phyloP scores from a whole-genome alignment of 441 rosid species.

The Adansonia rubrostipa region DNA sequence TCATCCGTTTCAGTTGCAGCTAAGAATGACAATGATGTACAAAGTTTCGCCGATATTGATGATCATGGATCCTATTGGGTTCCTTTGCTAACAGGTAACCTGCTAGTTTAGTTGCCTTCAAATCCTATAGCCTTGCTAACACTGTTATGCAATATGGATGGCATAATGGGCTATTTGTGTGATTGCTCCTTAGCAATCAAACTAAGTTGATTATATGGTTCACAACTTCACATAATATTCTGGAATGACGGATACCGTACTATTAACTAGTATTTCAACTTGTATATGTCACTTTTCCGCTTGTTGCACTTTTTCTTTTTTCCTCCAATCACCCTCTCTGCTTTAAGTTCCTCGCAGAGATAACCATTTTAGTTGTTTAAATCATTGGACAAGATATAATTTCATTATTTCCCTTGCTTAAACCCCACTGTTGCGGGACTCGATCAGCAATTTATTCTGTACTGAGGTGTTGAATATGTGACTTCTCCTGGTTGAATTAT shows the following conservation, averaged over 20 bases:
- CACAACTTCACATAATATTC: neutral
- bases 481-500: neutral
- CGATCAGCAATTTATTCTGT: too few relatives aligned
- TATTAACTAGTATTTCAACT: neutral
- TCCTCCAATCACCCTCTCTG: neutral
- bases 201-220: neutral
- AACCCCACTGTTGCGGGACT: neutral
- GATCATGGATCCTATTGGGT: constrained; percentile 89
- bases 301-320: neutral
- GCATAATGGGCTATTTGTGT: neutral
- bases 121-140: neutral
- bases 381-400: neutral
- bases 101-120: constrained; percentile 1
- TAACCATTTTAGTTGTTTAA: neutral
- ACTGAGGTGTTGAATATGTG: too few relatives aligned
- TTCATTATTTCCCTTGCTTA: neutral
- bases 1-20: constrained; percentile 41
- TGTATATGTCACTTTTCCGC: neutral
- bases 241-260: too few relatives aligned
- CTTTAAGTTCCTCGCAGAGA: neutral
- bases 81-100: constrained; percentile 90
- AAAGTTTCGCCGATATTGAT: constrained; percentile 57
- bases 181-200: neutral
- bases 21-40: constrained; percentile 45
- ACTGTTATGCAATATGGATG: constrained; percentile 12